These are phyloP conservation scores for Fusarium napiforme DNA, from an alignment of 2,329 filamentous ascomycete genomes.

Conservation along the genomic window DNA sequence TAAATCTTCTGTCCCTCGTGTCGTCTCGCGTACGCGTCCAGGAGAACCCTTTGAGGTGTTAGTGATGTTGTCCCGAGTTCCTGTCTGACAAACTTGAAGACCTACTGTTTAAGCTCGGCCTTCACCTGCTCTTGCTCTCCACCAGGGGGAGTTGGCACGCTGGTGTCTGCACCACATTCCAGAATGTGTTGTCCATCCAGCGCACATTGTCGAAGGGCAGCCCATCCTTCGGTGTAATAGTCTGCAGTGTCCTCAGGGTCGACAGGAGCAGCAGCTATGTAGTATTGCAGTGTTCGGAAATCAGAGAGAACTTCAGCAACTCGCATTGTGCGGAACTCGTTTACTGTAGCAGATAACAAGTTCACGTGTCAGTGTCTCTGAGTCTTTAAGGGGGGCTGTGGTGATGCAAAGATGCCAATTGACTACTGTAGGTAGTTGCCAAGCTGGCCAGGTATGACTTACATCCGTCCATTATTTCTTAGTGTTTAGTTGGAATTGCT, in stretches of 20 bases:
- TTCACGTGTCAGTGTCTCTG: constrained; percentile 35
- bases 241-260: constrained; percentile 67
- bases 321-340: constrained; percentile 67
- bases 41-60: constrained; percentile 58
- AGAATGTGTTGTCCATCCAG: constrained; percentile 73
- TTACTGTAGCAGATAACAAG: constrained; percentile 57
- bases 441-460: constrained; percentile 29
- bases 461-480: constrained; percentile 43
- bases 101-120: constrained; percentile 71
- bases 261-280: constrained; percentile 67
- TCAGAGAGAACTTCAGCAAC: constrained; percentile 72
- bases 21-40: constrained; percentile 70
- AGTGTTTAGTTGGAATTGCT: constrained; percentile 7
- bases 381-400: not conserved
- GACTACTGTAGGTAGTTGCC: constrained; percentile 4
- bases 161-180: constrained; percentile 71
- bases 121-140: constrained; percentile 69
- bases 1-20: constrained; percentile 75
- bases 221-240: constrained; percentile 73
- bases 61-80: not conserved
- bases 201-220: constrained; percentile 69
- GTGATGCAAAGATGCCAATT: constrained; percentile 9
- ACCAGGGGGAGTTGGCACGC: constrained; percentile 63
- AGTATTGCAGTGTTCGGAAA: constrained; percentile 70
- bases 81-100: not conserved